Conservation (phyloP, 148 eudicot species). For the Fagopyrum homotropicum region DNA sequence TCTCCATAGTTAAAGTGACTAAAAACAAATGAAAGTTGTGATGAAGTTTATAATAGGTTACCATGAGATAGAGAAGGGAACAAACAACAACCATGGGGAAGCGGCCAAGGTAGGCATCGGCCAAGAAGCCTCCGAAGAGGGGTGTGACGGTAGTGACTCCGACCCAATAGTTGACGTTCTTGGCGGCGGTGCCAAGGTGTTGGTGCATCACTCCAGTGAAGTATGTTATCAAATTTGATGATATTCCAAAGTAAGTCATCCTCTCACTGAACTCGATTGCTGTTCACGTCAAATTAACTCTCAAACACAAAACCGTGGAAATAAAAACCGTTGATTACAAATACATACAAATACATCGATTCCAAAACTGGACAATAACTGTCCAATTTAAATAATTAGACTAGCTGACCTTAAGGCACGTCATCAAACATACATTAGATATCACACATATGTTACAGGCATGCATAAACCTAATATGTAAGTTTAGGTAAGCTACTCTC, state of each 20-base stretch:
- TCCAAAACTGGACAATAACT: no score
- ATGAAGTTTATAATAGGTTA: slow-evolving; percentile 2
- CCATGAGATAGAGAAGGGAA: slow-evolving; percentile 57
- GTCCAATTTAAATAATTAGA: no score
- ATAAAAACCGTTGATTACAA: no score
- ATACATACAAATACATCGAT: no score
- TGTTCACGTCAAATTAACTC: not conserved
- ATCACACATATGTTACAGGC: not conserved
- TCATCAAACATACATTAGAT: no score
- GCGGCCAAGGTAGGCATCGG: slow-evolving; percentile 72
- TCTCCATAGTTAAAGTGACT: no score
- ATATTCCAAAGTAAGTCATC: slow-evolving; percentile 71
- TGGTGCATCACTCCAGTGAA: slow-evolving; percentile 61
- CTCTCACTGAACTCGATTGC: slow-evolving; percentile 90
- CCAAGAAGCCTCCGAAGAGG: slow-evolving; percentile 69
- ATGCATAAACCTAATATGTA: slow-evolving; percentile 3
- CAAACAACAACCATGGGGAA: slow-evolving; percentile 50
- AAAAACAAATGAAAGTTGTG: not conserved
- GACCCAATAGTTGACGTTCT: slow-evolving; percentile 54
- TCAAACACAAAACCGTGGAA: no score
- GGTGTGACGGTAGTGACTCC: slow-evolving; percentile 82
- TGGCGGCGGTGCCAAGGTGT: slow-evolving; percentile 66
- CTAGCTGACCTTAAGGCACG: no score
- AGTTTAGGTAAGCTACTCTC: not conserved
- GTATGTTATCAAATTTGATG: slow-evolving; percentile 62